These are phyloP conservation scores for Solanum sejunctum DNA, from an alignment of 257 asterid species.

Conservation along the genomic window DNA sequence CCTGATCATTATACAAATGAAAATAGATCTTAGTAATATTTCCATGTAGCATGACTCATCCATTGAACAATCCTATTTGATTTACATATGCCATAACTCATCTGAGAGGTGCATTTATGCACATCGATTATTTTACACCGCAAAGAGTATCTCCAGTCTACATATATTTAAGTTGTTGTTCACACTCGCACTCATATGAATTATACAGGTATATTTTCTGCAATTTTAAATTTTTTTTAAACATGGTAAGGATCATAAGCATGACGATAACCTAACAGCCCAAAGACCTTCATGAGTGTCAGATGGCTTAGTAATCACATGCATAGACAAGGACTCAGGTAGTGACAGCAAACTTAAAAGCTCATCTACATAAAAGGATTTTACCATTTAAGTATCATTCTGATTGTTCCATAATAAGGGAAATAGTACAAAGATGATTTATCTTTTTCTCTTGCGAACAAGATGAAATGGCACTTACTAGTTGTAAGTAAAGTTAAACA, in stretches of 20 bases:
- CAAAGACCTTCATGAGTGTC: neutral
- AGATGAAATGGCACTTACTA: conserved; percentile 32
- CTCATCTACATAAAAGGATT: neutral
- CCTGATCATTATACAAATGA: neutral
- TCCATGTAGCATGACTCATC: neutral
- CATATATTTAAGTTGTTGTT: neutral
- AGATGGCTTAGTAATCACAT: neutral
- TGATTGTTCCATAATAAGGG: neutral
- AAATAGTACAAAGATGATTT: neutral
- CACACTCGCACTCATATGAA: neutral
- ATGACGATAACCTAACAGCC: neutral
- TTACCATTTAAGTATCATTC: neutral
- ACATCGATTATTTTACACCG: neutral
- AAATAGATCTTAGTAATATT: neutral
- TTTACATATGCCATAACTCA: neutral
- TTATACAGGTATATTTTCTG: neutral
- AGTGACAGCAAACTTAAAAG: neutral
- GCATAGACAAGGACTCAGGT: neutral
- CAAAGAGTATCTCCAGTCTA: neutral
- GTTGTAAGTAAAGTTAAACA: conserved; percentile 57
- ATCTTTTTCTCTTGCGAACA: neutral
- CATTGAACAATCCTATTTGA: neutral
- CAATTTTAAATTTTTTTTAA: neutral
- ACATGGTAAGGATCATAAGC: neutral
- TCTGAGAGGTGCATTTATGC: neutral